phyloP scores from a whole-genome alignment of 208 protist genomes.

The Trypanosoma cruzi region DNA sequence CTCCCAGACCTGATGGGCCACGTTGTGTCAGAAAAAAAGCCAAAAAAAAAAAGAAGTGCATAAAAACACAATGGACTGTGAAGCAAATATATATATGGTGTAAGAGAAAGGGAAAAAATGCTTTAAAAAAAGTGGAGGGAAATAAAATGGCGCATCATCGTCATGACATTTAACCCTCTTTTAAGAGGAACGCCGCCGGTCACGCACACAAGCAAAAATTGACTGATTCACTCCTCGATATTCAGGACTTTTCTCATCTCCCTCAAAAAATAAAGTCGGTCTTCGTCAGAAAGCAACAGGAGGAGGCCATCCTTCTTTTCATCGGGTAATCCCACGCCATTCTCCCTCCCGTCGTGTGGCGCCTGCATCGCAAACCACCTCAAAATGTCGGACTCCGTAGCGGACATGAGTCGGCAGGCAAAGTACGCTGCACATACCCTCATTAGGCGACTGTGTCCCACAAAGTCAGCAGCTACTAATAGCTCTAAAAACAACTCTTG shows the following conservation, averaged over 20 bases:
- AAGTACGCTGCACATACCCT: conserved; percentile 51
- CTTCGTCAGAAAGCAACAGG: conserved; percentile 21
- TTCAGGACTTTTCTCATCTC: conserved; percentile 24
- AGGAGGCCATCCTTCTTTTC: background rate
- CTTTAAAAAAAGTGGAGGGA: background rate
- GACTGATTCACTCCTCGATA: conserved; percentile 9
- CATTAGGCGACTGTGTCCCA: conserved; percentile 46
- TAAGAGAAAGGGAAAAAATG: conserved; percentile 19
- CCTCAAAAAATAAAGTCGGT: conserved; percentile 17
- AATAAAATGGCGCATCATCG: too few relatives aligned
- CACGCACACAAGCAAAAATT: background rate
- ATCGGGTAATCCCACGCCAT: background rate
- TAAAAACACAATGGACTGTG: background rate
- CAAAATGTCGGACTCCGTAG: conserved; percentile 54
- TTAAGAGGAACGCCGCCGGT: background rate
- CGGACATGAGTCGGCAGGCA: conserved; percentile 57
- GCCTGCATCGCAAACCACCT: conserved; percentile 29
- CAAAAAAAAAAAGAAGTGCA: conserved; percentile 10
- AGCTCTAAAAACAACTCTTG: conserved; percentile 61
- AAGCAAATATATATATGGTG: conserved; percentile 1
- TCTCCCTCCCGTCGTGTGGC: background rate
- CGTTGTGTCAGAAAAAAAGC: background rate
- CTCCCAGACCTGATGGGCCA: too few relatives aligned
- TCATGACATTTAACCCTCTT: background rate
- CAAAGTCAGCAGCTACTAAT: conserved; percentile 53